Conservation (phyloP, 495 filamentous ascomycete species). For the Penicillium fimorum region DNA sequence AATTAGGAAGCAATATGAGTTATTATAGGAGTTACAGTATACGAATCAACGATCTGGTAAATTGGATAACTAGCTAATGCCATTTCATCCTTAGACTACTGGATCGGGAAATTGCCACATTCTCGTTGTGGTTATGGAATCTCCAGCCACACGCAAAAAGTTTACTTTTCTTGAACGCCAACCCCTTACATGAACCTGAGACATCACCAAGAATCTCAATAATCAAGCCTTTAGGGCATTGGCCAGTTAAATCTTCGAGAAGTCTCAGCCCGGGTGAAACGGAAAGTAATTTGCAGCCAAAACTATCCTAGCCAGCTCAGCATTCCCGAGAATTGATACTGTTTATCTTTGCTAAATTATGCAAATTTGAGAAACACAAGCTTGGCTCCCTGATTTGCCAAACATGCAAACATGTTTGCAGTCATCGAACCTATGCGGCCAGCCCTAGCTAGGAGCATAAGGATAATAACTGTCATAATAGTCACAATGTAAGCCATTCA, state of each 20-base stretch:
- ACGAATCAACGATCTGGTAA: background rate
- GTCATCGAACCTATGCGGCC: background rate
- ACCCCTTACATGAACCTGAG: constrained; percentile 1
- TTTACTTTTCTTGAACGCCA: background rate
- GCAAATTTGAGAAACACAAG: constrained; percentile 2
- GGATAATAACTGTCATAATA: background rate
- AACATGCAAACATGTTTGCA: constrained; percentile 20
- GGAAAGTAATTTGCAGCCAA: background rate
- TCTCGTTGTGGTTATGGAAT: constrained; percentile 12
- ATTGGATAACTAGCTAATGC: background rate
- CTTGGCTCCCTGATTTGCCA: background rate
- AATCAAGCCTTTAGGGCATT: background rate
- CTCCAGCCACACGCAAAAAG: constrained; percentile 16
- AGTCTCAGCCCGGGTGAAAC: constrained; percentile 5
- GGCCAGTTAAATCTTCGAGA: background rate
- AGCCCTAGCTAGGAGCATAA: background rate
- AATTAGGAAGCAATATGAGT: background rate
- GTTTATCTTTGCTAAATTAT: background rate
- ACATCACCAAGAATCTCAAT: background rate
- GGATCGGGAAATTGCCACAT: constrained; percentile 14
- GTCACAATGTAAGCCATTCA: background rate
- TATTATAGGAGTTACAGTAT: background rate
- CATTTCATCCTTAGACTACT: background rate
- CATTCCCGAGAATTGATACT: background rate
- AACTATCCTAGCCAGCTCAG: constrained; percentile 10